These are phyloP conservation scores for Nidularia pulvinata DNA, from an alignment of 768 basidiomycete genomes.

Conservation along the genomic window DNA sequence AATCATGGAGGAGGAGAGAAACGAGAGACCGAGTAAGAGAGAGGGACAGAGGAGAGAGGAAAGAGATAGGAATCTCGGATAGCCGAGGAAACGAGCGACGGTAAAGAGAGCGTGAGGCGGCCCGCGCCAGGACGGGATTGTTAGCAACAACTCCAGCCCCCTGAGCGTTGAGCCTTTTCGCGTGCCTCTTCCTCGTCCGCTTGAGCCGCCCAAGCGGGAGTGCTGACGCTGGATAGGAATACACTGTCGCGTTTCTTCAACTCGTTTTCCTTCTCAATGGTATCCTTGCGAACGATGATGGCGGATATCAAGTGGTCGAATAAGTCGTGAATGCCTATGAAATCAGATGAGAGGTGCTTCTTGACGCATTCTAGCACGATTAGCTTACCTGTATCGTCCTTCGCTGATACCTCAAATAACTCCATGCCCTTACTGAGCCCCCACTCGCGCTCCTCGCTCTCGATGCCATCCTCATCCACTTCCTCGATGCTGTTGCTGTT, in stretches of 20 bases:
- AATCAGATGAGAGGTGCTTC: constrained; percentile 1
- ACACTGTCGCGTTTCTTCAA: constrained; percentile 84
- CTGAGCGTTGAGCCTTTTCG: constrained; percentile 45
- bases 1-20: constrained; percentile 7
- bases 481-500: constrained; percentile 70
- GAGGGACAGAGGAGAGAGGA: constrained; percentile 10
- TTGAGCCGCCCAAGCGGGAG: constrained; percentile 78
- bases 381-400: constrained; percentile 77
- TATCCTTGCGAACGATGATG: constrained; percentile 77
- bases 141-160: constrained; percentile 75
- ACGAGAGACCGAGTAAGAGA: constrained; percentile 11
- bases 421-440: constrained; percentile 84
- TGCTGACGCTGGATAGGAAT: constrained; percentile 58
- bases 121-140: constrained; percentile 15
- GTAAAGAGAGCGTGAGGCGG: constrained; percentile 15
- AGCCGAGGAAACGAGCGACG: constrained; percentile 12
- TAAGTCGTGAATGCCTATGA: constrained; percentile 73
- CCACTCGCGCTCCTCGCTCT: constrained; percentile 65
- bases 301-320: constrained; percentile 80
- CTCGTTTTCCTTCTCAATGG: constrained; percentile 82
- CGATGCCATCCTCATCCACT: constrained; percentile 59
- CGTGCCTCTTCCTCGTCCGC: constrained; percentile 80
- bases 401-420: constrained; percentile 90
- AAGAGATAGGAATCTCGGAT: constrained; percentile 7
- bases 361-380: too few species aligned